Conservation (phyloP, 2,329 filamentous ascomycete species). For the Grosmannia clavigera region DNA sequence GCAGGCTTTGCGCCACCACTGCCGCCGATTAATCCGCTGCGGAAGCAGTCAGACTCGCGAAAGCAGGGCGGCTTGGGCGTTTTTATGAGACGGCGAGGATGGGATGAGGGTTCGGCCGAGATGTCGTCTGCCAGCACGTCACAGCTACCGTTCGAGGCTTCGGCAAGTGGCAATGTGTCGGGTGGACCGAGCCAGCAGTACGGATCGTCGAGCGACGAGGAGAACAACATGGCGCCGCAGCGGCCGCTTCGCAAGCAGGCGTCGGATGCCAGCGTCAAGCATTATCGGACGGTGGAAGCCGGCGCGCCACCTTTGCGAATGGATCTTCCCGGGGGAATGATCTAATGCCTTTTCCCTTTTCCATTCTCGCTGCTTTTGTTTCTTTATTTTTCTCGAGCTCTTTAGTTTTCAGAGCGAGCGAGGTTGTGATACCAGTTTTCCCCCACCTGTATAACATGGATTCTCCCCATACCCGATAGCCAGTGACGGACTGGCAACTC, state of each 20-base stretch:
- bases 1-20: slow-evolving; percentile 31
- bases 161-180: slow-evolving; percentile 11
- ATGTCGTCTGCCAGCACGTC: slow-evolving; percentile 17
- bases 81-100: slow-evolving; percentile 19
- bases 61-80: slow-evolving; percentile 27
- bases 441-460: neutral
- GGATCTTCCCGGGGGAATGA: slow-evolving; percentile 23
- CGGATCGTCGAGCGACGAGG: slow-evolving; percentile 25
- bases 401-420: neutral
- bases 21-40: slow-evolving; percentile 46
- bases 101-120: slow-evolving; percentile 19
- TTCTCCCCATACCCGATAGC: slow-evolving; percentile 1
- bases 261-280: slow-evolving; percentile 23
- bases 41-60: slow-evolving; percentile 26
- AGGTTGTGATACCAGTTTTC: slow-evolving; percentile 18
- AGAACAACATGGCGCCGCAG: slow-evolving; percentile 23
- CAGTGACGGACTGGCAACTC: neutral
- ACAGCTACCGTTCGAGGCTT: slow-evolving; percentile 16
- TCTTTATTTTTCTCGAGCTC: neutral
- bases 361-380: neutral
- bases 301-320: slow-evolving; percentile 14
- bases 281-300: slow-evolving; percentile 8
- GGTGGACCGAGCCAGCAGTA: slow-evolving; percentile 12
- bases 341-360: slow-evolving; percentile 13
- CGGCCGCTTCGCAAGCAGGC: slow-evolving; percentile 30